These are phyloP conservation scores for Kurtzmaniella quercitrusa DNA, from an alignment of 1,139 yeast genomes.

Conservation along the genomic window DNA sequence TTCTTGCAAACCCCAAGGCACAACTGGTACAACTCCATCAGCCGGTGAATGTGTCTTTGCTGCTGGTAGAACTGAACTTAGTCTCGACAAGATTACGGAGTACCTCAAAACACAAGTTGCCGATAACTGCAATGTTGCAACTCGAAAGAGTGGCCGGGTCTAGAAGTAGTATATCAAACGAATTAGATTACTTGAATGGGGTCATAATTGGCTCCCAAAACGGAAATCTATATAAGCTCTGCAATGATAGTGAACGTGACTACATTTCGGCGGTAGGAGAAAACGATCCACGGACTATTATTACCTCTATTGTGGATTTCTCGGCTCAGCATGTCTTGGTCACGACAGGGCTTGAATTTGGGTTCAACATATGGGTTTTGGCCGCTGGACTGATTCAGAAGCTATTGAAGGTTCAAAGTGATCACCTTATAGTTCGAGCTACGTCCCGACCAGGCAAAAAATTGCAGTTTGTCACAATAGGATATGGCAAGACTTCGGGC, in stretches of 20 bases:
- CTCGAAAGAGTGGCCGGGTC: not conserved
- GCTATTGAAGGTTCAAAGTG: conserved; percentile 1
- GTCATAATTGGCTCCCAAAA: conserved; percentile 44
- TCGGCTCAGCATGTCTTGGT: conserved; percentile 20
- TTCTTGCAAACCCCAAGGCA: conserved; percentile 29
- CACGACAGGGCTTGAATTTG: conserved; percentile 38
- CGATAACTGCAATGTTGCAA: not conserved
- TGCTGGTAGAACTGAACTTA: not conserved
- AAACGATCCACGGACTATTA: conserved; percentile 9
- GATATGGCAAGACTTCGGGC: conserved; percentile 20
- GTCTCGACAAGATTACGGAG: not conserved
- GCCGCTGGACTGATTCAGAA: not conserved
- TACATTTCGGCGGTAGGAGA: conserved; percentile 19
- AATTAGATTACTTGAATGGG: conserved; percentile 20
- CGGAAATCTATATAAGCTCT: conserved; percentile 43
- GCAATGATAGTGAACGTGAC: conserved; percentile 21
- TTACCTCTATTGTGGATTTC: conserved; percentile 14
- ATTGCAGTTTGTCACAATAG: conserved; percentile 47
- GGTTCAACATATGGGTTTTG: conserved; percentile 31
- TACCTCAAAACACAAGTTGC: not conserved
- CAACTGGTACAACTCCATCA: conserved; percentile 14
- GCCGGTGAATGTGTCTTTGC: not conserved
- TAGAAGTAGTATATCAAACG: not conserved
- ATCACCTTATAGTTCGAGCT: conserved; percentile 2
- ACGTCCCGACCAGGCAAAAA: conserved; percentile 26